A percentile compares a stretch with the other conserved stretches of the same genome.
These are phyloP conservation scores for Scedosporium aurantiacum DNA, from an alignment of 2,329 filamentous ascomycete species.

Conservation along the genomic window DNA sequence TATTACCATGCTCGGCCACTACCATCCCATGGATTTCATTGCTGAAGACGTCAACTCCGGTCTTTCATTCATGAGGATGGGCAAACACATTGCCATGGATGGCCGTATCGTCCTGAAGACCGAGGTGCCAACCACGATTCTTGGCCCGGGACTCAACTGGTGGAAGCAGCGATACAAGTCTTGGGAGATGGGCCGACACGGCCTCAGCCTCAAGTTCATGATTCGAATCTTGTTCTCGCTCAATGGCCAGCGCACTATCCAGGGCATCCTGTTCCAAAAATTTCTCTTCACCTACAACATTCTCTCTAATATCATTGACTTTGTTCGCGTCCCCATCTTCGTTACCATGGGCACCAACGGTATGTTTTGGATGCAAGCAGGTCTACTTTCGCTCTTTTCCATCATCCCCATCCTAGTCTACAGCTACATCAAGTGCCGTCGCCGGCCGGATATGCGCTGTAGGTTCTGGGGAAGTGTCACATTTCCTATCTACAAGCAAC, in stretches of 20 bases:
- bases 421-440: constrained; percentile 2
- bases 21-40: constrained; percentile 6
- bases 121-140: not conserved
- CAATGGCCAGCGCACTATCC: constrained; percentile 1
- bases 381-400: not conserved
- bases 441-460: constrained; percentile 1
- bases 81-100: not conserved
- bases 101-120: not conserved
- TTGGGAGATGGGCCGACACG: constrained; percentile 4
- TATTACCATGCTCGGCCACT: not conserved
- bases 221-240: not conserved
- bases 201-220: not conserved
- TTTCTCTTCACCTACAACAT: not conserved
- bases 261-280: constrained; percentile 3
- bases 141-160: constrained; percentile 4
- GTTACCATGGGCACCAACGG: not conserved
- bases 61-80: constrained; percentile 1
- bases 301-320: constrained; percentile 1
- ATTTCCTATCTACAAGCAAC: constrained; percentile 2
- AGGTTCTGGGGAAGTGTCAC: not conserved
- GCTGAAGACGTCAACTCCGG: constrained; percentile 3
- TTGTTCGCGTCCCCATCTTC: not conserved
- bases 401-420: not conserved
- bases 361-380: not conserved
- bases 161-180: not conserved